Conservation (phyloP, 108 stramenopile species). For the Skeletonema potamos region DNA sequence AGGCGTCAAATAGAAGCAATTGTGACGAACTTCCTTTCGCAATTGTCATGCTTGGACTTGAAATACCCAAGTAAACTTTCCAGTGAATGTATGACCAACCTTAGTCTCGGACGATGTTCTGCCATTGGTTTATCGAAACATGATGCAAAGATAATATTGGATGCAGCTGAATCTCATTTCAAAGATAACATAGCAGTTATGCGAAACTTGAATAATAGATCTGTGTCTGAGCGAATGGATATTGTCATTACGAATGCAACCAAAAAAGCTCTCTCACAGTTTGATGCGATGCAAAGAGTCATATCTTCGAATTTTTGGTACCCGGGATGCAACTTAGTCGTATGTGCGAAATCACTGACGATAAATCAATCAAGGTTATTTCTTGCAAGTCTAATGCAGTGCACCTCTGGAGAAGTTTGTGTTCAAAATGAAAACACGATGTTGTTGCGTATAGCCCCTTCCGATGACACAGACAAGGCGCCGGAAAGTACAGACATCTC, state of each 20-base stretch:
- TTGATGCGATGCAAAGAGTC: slow-evolving; percentile 5
- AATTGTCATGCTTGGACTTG: slow-evolving; percentile 65
- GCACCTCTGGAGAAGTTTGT: neutral
- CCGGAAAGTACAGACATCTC: neutral
- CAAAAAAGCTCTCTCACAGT: slow-evolving; percentile 7
- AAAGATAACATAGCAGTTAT: slow-evolving; percentile 36
- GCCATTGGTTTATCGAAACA: slow-evolving; percentile 54
- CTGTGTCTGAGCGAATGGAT: slow-evolving; percentile 23
- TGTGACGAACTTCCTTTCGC: slow-evolving; percentile 49
- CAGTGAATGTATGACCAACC: slow-evolving; percentile 54
- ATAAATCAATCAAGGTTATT: neutral
- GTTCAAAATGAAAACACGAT: neutral
- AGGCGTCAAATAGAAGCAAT: slow-evolving; percentile 42
- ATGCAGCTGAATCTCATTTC: slow-evolving; percentile 52
- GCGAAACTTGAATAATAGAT: slow-evolving; percentile 1
- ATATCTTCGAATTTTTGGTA: neutral
- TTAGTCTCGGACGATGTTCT: slow-evolving; percentile 56
- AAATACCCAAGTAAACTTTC: slow-evolving; percentile 59
- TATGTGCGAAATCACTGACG: neutral
- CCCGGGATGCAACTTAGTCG: neutral
- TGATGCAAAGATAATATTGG: slow-evolving; percentile 50
- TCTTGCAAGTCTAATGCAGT: neutral
- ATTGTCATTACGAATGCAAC: slow-evolving; percentile 7
- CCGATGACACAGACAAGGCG: neutral
- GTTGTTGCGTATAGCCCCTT: neutral